Conservation (phyloP, 2,329 filamentous ascomycete species). For the Penicillium griseofulvum region DNA sequence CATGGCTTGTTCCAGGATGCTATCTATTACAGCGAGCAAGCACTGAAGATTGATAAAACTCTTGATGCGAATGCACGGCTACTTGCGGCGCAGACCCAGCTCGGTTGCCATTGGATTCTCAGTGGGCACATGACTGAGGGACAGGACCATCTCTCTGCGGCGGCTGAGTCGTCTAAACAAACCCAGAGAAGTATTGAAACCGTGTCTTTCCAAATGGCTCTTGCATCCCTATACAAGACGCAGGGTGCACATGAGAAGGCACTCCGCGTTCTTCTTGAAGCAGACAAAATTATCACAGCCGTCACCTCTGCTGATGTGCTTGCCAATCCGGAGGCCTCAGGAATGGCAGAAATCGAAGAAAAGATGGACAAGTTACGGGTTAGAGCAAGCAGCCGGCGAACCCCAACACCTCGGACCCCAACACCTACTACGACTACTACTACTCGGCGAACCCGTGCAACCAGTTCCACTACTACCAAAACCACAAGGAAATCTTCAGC, state of each 20-base stretch:
- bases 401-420: conserved; percentile 25
- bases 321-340: conserved; percentile 28
- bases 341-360: conserved; percentile 39
- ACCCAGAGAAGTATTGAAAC: conserved; percentile 52
- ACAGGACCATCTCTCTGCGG: conserved; percentile 57
- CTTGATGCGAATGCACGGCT: conserved; percentile 60
- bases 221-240: conserved; percentile 48
- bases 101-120: conserved; percentile 50
- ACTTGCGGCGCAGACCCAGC: conserved; percentile 47
- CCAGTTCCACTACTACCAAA: conserved; percentile 23
- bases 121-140: conserved; percentile 52
- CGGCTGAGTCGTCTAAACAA: conserved; percentile 53
- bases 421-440: conserved; percentile 22
- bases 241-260: conserved; percentile 50
- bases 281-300: conserved; percentile 46
- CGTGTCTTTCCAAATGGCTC: conserved; percentile 49
- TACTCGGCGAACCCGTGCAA: conserved; percentile 32
- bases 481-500: conserved; percentile 21
- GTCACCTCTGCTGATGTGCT: conserved; percentile 38
- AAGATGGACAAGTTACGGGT: conserved; percentile 46
- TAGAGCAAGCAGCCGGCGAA: conserved; percentile 24
- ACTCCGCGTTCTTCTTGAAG: conserved; percentile 48
- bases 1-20: conserved; percentile 87
- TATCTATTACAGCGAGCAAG: conserved; percentile 81
- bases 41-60: conserved; percentile 70